Evolutionary conservation across 2,329 filamentous ascomycete species (phyloP).

Genomic region (Phialophora chinensis): DNA sequence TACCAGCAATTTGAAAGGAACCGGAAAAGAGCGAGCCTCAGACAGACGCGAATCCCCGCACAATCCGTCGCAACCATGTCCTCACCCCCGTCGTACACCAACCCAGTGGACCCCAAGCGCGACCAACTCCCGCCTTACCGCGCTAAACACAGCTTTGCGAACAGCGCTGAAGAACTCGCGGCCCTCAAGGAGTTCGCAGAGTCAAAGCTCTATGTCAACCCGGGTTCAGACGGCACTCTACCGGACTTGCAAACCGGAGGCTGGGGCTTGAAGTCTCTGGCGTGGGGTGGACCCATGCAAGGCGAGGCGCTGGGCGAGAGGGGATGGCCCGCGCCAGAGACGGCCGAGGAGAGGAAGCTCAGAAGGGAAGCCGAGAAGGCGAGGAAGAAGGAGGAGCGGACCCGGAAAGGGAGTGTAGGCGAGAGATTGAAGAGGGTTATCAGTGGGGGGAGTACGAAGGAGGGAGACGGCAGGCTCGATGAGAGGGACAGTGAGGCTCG

Average conservation of each 20-base stretch:
- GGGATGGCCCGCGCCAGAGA: slow-evolving; percentile 19
- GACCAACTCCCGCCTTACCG: slow-evolving; percentile 25
- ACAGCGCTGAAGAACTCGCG: slow-evolving; percentile 27
- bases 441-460: slow-evolving; percentile 16
- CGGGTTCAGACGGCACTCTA: slow-evolving; percentile 23
- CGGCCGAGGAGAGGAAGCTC: slow-evolving; percentile 18
- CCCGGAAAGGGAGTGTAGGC: slow-evolving; percentile 17
- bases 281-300: slow-evolving; percentile 21
- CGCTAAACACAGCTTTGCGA: slow-evolving; percentile 27
- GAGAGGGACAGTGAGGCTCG: not conserved
- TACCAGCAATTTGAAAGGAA: not conserved
- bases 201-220: slow-evolving; percentile 24
- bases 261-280: slow-evolving; percentile 20
- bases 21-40: not conserved
- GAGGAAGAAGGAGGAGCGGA: slow-evolving; percentile 18
- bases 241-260: slow-evolving; percentile 14
- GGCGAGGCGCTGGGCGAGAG: slow-evolving; percentile 1
- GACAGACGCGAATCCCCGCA: not conserved
- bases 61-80: slow-evolving; percentile 5
- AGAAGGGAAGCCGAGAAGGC: slow-evolving; percentile 23
- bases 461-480: slow-evolving; percentile 5
- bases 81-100: slow-evolving; percentile 22
- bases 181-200: slow-evolving; percentile 28
- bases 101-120: slow-evolving; percentile 5
- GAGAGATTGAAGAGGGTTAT: slow-evolving; percentile 24